A percentile compares a stretch with the other conserved stretches of the same genome.
Conservation (phyloP, 164 flowering plant genomes). For the Kingdonia uniflora region DNA sequence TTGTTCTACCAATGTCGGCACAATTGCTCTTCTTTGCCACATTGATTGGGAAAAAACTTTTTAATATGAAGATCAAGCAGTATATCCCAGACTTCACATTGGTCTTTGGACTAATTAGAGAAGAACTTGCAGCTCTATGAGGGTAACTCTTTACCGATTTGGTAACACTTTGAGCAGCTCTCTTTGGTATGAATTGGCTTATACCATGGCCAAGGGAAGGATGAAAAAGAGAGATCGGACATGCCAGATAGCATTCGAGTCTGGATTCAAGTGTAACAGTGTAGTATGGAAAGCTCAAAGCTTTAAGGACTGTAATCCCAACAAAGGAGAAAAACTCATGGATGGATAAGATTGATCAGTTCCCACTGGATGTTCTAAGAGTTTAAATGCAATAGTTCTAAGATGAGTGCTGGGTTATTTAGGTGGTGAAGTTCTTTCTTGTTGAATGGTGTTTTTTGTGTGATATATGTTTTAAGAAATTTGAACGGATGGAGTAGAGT, state of each 20-base stretch:
- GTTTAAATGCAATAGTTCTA: slow-evolving; percentile 23
- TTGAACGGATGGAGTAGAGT: too few relatives aligned
- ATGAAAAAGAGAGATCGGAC: too few relatives aligned
- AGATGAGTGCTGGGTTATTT: too few relatives aligned
- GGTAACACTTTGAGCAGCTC: too few relatives aligned
- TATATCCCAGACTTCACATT: slow-evolving; percentile 80
- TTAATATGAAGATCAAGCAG: slow-evolving; percentile 77
- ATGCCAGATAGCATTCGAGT: too few relatives aligned
- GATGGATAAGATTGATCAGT: slow-evolving; percentile 60
- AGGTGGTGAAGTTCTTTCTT: too few relatives aligned
- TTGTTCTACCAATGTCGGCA: slow-evolving; percentile 78
- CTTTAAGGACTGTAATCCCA: slow-evolving; percentile 45
- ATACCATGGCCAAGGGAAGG: slow-evolving; percentile 64
- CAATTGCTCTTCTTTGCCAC: slow-evolving; percentile 70
- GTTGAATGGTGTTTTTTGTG: too few relatives aligned
- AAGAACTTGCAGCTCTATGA: slow-evolving; percentile 64
- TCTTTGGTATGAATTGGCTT: too few relatives aligned
- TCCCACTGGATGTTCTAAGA: slow-evolving; percentile 56
- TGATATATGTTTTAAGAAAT: too few relatives aligned
- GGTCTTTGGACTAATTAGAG: slow-evolving; percentile 78
- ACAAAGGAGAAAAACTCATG: slow-evolving; percentile 66
- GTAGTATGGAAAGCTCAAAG: too few relatives aligned
- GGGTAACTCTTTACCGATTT: too few relatives aligned
- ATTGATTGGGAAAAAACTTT: slow-evolving; percentile 47
- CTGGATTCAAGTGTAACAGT: too few relatives aligned